Percentiles rank a stretch among this genome's conserved stretches.
These are phyloP conservation scores for Pseudodiploospora longispora DNA, from an alignment of 2,329 filamentous ascomycete species.

Conservation along the genomic window DNA sequence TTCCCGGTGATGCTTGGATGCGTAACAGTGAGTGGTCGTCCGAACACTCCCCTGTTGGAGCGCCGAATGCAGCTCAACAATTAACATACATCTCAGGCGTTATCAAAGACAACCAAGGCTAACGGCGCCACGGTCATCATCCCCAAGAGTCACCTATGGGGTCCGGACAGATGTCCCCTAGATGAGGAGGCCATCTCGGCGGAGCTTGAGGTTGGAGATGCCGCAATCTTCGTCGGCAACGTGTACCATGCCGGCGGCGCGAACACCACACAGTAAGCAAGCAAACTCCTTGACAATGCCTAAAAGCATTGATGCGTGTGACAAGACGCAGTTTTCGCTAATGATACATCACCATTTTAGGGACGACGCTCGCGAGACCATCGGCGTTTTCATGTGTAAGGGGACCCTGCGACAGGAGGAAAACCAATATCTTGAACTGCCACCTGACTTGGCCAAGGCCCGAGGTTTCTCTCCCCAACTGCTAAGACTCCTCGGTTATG, in stretches of 20 bases:
- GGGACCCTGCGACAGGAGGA: slow-evolving; percentile 25
- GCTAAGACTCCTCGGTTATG: slow-evolving; percentile 25
- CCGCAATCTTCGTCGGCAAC: slow-evolving; percentile 30
- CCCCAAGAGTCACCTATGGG: slow-evolving; percentile 33
- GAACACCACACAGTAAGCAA: slow-evolving; percentile 22
- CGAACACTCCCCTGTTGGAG: neutral
- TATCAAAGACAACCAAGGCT: slow-evolving; percentile 30
- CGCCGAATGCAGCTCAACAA: neutral
- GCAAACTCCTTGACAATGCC: neutral
- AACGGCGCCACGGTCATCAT: slow-evolving; percentile 35
- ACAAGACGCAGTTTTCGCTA: neutral
- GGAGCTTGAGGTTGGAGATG: slow-evolving; percentile 31
- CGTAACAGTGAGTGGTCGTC: slow-evolving; percentile 11
- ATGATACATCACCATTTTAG: slow-evolving; percentile 5
- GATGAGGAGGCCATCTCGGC: slow-evolving; percentile 30
- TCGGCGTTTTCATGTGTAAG: slow-evolving; percentile 27
- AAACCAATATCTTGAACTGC: slow-evolving; percentile 24
- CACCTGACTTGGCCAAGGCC: slow-evolving; percentile 19
- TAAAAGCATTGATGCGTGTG: neutral
- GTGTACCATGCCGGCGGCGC: slow-evolving; percentile 32
- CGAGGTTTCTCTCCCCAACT: slow-evolving; percentile 23
- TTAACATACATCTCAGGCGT: slow-evolving; percentile 14
- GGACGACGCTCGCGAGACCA: slow-evolving; percentile 20
- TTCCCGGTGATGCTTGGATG: slow-evolving; percentile 30
- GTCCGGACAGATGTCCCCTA: slow-evolving; percentile 25